Conservation (phyloP, 345 rosid genomes). For the Durio zibethinus region DNA sequence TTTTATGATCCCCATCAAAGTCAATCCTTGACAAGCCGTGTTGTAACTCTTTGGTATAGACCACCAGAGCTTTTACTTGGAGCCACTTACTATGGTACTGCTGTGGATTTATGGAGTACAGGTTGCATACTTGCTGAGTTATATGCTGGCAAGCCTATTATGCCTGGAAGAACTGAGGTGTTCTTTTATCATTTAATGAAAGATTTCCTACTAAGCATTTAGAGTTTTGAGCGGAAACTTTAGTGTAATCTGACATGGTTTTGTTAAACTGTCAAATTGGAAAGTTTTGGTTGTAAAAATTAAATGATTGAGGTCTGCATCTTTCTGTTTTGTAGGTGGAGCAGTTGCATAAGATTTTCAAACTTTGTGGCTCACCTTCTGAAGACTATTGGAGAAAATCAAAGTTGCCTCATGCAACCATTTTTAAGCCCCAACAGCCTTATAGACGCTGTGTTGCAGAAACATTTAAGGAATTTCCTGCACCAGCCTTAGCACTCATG, state of each 20-base stretch:
- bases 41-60: conserved; percentile 97
- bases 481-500: conserved; percentile 78
- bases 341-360: conserved; percentile 96
- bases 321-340: conserved; percentile 62
- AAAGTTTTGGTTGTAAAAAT: background rate
- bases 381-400: conserved; percentile 96
- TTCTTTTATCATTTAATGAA: conserved; percentile 10
- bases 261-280: background rate
- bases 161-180: conserved; percentile 99
- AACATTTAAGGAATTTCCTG: conserved; percentile 91
- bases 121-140: conserved; percentile 97
- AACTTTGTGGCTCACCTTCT: conserved; percentile 95
- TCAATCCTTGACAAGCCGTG: conserved; percentile 90
- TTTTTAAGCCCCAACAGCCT: conserved; percentile 97
- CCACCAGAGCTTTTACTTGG: conserved; percentile 97
- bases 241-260: background rate
- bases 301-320: conserved; percentile 12
- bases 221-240: background rate
- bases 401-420: conserved; percentile 95
- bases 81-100: conserved; percentile 80
- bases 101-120: conserved; percentile 96
- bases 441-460: conserved; percentile 88
- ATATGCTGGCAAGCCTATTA: conserved; percentile 97
- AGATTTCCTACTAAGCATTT: background rate
- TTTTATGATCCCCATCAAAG: conserved; percentile 67